phyloP scores from a whole-genome alignment of 192 early-diverging fungal genomes.

The Podila minutissima region DNA sequence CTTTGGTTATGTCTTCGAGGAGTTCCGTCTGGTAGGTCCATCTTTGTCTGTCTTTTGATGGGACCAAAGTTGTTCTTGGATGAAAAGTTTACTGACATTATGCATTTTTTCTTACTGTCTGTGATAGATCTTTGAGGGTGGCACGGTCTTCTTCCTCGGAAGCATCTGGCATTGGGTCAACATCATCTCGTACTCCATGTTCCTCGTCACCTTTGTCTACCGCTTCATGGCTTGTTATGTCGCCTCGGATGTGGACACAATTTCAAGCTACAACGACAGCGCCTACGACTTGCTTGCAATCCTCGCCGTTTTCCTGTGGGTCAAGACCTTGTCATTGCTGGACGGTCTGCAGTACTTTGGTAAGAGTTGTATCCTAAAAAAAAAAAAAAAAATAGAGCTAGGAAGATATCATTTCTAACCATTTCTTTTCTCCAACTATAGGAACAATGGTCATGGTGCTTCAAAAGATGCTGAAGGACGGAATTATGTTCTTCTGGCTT shows the following conservation, averaged over 20 bases:
- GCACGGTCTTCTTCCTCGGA: slow-evolving; percentile 46
- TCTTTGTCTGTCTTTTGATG: background rate
- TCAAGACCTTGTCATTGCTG: slow-evolving; percentile 37
- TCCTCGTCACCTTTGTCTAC: slow-evolving; percentile 43
- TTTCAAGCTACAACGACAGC: slow-evolving; percentile 9
- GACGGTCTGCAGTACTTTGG: slow-evolving; percentile 52
- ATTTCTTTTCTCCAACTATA: background rate
- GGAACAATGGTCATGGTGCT: slow-evolving; percentile 55
- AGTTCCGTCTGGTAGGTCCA: slow-evolving; percentile 42
- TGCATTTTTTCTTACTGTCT: background rate
- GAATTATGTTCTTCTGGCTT: slow-evolving; percentile 55
- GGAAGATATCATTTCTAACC: background rate
- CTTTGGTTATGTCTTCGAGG: slow-evolving; percentile 50
- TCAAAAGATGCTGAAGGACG: slow-evolving; percentile 55
- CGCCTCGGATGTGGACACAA: background rate
- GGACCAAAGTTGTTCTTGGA: too few relatives aligned
- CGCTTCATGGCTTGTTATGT: slow-evolving; percentile 31
- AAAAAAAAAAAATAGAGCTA: background rate
- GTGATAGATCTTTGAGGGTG: slow-evolving; percentile 48
- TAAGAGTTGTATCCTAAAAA: slow-evolving; percentile 8
- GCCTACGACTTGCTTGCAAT: slow-evolving; percentile 48
- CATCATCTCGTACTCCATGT: slow-evolving; percentile 48
- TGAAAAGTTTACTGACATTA: background rate
- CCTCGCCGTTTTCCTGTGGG: slow-evolving; percentile 46
- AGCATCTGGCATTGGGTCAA: slow-evolving; percentile 54